These are phyloP conservation scores for Balansia obtecta DNA, from an alignment of 2,329 filamentous ascomycete genomes.

Conservation along the genomic window DNA sequence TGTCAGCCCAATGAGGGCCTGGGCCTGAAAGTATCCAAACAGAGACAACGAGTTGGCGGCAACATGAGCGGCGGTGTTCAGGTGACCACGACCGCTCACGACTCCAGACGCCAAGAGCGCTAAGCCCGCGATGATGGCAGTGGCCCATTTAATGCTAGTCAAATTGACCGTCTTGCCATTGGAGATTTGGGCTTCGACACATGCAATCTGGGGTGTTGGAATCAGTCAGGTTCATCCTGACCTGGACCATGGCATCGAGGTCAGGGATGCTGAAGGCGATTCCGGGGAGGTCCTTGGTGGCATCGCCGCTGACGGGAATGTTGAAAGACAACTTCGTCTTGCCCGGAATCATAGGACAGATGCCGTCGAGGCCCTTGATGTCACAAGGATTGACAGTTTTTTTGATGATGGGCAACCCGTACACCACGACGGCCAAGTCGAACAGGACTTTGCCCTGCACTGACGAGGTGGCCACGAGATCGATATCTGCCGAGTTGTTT, in stretches of 20 bases:
- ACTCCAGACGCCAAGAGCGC: slow-evolving; percentile 75
- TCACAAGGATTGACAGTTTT: slow-evolving; percentile 61
- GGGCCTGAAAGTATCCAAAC: slow-evolving; percentile 85
- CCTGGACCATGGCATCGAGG: slow-evolving; percentile 70
- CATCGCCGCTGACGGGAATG: slow-evolving; percentile 40
- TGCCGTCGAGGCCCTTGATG: slow-evolving; percentile 46
- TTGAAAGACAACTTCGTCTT: slow-evolving; percentile 64
- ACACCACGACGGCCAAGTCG: slow-evolving; percentile 33
- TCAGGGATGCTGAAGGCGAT: slow-evolving; percentile 85
- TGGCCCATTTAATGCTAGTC: slow-evolving; percentile 75
- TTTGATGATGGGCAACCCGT: slow-evolving; percentile 53
- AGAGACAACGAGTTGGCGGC: slow-evolving; percentile 84
- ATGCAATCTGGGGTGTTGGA: slow-evolving; percentile 54
- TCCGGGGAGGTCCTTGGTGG: slow-evolving; percentile 55
- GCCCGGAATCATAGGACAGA: slow-evolving; percentile 84
- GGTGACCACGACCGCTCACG: slow-evolving; percentile 81
- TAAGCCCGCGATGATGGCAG: slow-evolving; percentile 73
- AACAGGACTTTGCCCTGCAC: slow-evolving; percentile 55
- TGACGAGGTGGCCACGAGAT: slow-evolving; percentile 63
- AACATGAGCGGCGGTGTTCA: slow-evolving; percentile 86
- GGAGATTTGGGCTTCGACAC: slow-evolving; percentile 73
- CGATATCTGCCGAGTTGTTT: slow-evolving; percentile 56
- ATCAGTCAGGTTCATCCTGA: slow-evolving; percentile 62
- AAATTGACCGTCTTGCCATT: slow-evolving; percentile 88
- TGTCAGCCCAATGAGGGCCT: slow-evolving; percentile 79